Evolutionary conservation across 2,329 filamentous ascomycete genomes (phyloP).

Genomic region (Clonostachys solani): DNA sequence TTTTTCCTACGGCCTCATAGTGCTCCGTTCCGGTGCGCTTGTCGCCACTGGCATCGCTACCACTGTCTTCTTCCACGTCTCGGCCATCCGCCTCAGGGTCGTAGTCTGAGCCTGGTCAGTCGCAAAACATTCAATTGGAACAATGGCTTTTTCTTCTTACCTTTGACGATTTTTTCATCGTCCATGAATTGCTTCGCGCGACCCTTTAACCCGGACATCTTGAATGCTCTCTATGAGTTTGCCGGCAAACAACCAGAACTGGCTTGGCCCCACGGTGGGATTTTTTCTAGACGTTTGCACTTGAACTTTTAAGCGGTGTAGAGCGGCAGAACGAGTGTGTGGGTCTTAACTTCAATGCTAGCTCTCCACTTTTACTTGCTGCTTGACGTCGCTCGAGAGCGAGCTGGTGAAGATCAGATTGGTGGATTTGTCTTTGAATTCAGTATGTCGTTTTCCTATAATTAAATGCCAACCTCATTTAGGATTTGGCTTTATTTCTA

Average conservation of each 20-base stretch:
- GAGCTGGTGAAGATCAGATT: no score
- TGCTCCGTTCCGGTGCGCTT: slow-evolving; percentile 73
- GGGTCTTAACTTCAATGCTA: not conserved
- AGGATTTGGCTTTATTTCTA: no score
- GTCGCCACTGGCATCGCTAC: slow-evolving; percentile 38
- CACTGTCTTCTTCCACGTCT: slow-evolving; percentile 50
- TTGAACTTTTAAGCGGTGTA: slow-evolving; percentile 49
- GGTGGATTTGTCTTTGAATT: no score
- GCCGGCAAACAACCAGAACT: not conserved
- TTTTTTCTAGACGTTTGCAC: slow-evolving; percentile 19
- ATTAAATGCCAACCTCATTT: no score
- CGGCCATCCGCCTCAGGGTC: slow-evolving; percentile 70
- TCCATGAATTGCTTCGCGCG: slow-evolving; percentile 59
- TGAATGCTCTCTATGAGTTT: not conserved
- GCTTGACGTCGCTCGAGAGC: no score
- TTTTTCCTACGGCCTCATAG: slow-evolving; percentile 79
- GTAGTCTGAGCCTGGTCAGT: slow-evolving; percentile 52
- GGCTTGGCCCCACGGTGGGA: slow-evolving; percentile 21
- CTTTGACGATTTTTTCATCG: slow-evolving; percentile 57
- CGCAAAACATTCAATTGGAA: not conserved
- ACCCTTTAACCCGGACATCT: slow-evolving; percentile 26
- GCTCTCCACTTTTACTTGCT: no score
- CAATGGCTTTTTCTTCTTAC: slow-evolving; percentile 29
- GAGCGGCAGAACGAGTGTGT: slow-evolving; percentile 31
- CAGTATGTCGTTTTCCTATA: no score